Percentiles rank a stretch among this genome's conserved stretches.
Conservation (phyloP, 2,329 filamentous ascomycete genomes). For the Paecilomyces sp. region DNA sequence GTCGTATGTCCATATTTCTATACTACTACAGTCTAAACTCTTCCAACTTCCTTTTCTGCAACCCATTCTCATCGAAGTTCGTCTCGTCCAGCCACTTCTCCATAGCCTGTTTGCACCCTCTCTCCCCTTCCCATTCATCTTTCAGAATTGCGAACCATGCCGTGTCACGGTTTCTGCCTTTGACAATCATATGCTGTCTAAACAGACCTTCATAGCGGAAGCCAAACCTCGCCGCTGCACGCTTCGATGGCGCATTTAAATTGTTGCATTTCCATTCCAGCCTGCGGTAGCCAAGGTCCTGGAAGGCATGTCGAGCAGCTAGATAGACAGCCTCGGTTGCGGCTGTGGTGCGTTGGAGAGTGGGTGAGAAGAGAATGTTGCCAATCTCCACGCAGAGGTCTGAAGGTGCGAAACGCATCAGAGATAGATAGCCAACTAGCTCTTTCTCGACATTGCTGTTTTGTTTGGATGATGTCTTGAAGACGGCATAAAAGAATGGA, state of each 20-base stretch:
- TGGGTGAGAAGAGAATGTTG: conserved; percentile 43
- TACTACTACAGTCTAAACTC: conserved; percentile 17
- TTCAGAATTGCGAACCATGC: conserved; percentile 53
- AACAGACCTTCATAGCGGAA: conserved; percentile 54
- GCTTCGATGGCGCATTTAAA: conserved; percentile 46
- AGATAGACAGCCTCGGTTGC: conserved; percentile 54
- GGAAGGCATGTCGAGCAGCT: conserved; percentile 46
- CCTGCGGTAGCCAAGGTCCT: conserved; percentile 46
- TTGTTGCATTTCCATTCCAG: conserved; percentile 59
- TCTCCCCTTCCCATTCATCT: conserved; percentile 56
- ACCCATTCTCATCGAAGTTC: conserved; percentile 52
- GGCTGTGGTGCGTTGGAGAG: conserved; percentile 46
- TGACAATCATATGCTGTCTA: conserved; percentile 53
- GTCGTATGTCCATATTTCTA: background rate
- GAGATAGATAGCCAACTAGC: conserved; percentile 30
- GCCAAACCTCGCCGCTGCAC: conserved; percentile 50
- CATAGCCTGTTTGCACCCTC: conserved; percentile 37
- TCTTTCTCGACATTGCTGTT: conserved; percentile 13
- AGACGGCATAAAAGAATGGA: conserved; percentile 40
- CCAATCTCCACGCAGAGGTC: conserved; percentile 53
- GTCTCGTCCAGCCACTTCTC: conserved; percentile 47
- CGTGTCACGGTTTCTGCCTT: conserved; percentile 52
- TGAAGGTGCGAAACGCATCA: conserved; percentile 40
- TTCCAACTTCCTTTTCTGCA: conserved; percentile 43
- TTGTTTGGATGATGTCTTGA: conserved; percentile 10